Evolutionary conservation across 2,329 filamentous ascomycete genomes (phyloP).

Genomic region (Bipolaris bicolor): DNA sequence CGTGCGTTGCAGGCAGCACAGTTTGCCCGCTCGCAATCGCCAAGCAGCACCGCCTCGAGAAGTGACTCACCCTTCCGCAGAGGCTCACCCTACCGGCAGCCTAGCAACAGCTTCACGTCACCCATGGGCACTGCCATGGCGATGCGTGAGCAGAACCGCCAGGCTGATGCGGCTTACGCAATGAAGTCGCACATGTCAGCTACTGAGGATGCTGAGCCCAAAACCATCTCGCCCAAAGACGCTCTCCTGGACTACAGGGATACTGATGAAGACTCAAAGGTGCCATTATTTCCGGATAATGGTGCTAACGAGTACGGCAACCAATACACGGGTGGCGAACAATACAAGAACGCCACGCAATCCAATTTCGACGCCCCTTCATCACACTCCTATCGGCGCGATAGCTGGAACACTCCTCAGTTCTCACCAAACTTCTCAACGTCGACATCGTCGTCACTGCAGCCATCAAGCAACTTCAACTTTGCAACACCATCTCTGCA

Average conservation of each 20-base stretch:
- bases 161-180: constrained; percentile 61
- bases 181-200: constrained; percentile 50
- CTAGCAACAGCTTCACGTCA: constrained; percentile 51
- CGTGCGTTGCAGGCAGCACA: constrained; percentile 81
- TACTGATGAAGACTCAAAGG: constrained; percentile 69
- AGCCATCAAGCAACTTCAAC: constrained; percentile 50
- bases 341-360: constrained; percentile 47
- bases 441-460: constrained; percentile 38
- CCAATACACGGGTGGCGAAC: constrained; percentile 53
- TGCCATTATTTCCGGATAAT: constrained; percentile 74
- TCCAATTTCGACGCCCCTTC: constrained; percentile 46
- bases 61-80: constrained; percentile 83
- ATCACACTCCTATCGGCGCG: constrained; percentile 40
- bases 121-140: constrained; percentile 61
- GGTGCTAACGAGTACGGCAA: constrained; percentile 59
- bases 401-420: constrained; percentile 46
- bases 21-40: constrained; percentile 67
- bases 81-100: constrained; percentile 59
- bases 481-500: constrained; percentile 54
- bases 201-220: constrained; percentile 57
- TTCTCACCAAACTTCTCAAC: constrained; percentile 44
- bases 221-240: constrained; percentile 95
- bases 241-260: constrained; percentile 86
- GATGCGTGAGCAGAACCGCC: constrained; percentile 67
- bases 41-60: constrained; percentile 59